Percentiles rank a stretch among this genome's conserved stretches.
Evolutionary conservation across 163 green algal genomes (phyloP).

Genomic region (Prototheca wickerhamii): DNA sequence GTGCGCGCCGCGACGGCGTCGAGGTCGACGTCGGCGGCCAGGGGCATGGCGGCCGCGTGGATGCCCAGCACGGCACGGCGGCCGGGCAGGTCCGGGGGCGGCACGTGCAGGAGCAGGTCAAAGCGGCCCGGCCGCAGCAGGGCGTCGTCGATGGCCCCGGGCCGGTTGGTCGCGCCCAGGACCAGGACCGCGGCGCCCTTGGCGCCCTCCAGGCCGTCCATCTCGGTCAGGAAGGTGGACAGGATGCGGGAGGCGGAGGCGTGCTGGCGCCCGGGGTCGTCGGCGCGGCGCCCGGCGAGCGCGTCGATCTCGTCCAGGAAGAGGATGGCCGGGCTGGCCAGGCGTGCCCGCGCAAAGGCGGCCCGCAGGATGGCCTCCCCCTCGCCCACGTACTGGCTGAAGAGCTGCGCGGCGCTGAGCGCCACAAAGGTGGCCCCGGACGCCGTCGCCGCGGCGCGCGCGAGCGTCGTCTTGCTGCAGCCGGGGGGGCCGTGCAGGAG

Average conservation of each 20-base stretch:
- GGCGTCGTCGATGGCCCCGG: slow-evolving; percentile 62
- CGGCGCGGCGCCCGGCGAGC: slow-evolving; percentile 25
- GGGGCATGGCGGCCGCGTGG: slow-evolving; percentile 56
- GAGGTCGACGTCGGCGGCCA: slow-evolving; percentile 74
- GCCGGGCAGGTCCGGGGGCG: slow-evolving; percentile 64
- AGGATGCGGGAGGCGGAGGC: slow-evolving; percentile 67
- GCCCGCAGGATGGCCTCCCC: slow-evolving; percentile 47
- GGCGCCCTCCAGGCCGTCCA: slow-evolving; percentile 84
- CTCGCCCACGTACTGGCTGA: slow-evolving; percentile 46
- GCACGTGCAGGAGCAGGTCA: slow-evolving; percentile 74
- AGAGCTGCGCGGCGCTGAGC: slow-evolving; percentile 26
- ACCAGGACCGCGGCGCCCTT: slow-evolving; percentile 61
- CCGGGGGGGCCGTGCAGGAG: slow-evolving; percentile 93
- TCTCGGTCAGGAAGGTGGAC: slow-evolving; percentile 81
- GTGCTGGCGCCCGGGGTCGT: slow-evolving; percentile 20
- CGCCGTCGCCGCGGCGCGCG: slow-evolving; percentile 82
- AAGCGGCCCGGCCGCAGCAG: slow-evolving; percentile 77
- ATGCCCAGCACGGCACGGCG: slow-evolving; percentile 54
- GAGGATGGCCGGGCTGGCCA: slow-evolving; percentile 23
- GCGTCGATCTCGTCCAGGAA: slow-evolving; percentile 29
- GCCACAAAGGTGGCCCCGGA: slow-evolving; percentile 39
- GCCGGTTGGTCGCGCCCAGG: slow-evolving; percentile 80
- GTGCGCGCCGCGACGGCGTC: slow-evolving; percentile 36
- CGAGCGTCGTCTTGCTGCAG: slow-evolving; percentile 92
- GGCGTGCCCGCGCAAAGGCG: slow-evolving; percentile 37